Evolutionary conservation across 2,329 filamentous ascomycete species (phyloP), one percentile per base, ranked within the genome.

Genomic region (Claviceps arundinis): DNA sequence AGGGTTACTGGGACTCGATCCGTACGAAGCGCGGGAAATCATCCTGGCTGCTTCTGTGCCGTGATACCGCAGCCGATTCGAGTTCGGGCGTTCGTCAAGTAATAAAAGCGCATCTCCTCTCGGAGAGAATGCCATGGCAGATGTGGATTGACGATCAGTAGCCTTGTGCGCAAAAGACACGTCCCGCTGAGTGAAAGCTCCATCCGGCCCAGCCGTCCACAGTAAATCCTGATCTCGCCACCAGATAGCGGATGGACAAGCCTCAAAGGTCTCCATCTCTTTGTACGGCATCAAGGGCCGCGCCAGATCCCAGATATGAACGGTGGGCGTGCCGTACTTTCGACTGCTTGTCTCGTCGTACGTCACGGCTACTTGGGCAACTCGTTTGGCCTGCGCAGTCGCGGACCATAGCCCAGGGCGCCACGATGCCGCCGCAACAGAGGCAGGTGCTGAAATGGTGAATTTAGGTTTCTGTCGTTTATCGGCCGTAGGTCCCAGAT

Each of bases 241-340:
- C 6, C 82, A 64, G 16, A 85, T 62, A 1, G 74, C 74, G 8
- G 72, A 74, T 1, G 81, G 81, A 2, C 80, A 75, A 30, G 62
- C 70, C 22, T 78, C 74, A 56, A 83, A 84, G 41, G 75, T 68
- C 54, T 82, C 77, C 47, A 85, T 74, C 58, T 82, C 78, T 56
- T 83, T 82, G 60, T 82, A 84, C 0, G 82, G 81, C 70, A 85
- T 75, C 1, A 80, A 78, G 1, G 82, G 80, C 37, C 82, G 72
- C 6, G 80, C 81, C n/a, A 86, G 66, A 60, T 86, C 82, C 81
- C 81, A 86, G 19, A 85, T 71, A 52, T 85, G 81, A 14, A 84
- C 78, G 0, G 74, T 70, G 30, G 73, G 77, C 44, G 78, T 76
- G 43, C 79, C 80, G 50, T 75, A 75, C 8, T 74, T 71, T 52